These are phyloP conservation scores for Raddia guianensis DNA, from an alignment of 176 grass and related monocot species.

Conservation along the genomic window DNA sequence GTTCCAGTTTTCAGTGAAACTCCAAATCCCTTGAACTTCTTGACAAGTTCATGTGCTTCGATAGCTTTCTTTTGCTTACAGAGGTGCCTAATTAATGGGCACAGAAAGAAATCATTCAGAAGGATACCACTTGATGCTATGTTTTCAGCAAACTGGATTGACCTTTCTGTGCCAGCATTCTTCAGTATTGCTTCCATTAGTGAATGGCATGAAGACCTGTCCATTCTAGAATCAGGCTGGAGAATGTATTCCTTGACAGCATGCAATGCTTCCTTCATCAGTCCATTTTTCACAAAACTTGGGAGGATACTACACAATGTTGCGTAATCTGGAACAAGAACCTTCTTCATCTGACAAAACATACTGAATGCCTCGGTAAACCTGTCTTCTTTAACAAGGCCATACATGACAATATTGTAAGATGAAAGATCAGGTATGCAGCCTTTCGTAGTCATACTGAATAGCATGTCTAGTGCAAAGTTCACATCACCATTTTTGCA, in stretches of 20 bases:
- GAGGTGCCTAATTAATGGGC: conserved; percentile 82
- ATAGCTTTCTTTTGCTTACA: conserved; percentile 72
- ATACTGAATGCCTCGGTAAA: conserved; percentile 69
- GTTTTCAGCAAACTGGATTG: conserved; percentile 70
- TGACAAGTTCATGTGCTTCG: conserved; percentile 63
- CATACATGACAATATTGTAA: conserved; percentile 84
- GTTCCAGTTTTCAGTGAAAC: conserved; percentile 57
- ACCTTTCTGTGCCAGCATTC: conserved; percentile 66
- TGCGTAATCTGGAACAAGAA: conserved; percentile 79
- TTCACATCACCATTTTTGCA: conserved; percentile 90
- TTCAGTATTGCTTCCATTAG: conserved; percentile 85
- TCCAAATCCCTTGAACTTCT: conserved; percentile 66
- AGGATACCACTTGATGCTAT: conserved; percentile 53
- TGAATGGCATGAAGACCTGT: conserved; percentile 59
- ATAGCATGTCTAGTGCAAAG: conserved; percentile 66
- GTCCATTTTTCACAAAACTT: conserved; percentile 71
- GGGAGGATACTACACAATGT: conserved; percentile 80
- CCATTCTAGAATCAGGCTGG: conserved; percentile 50
- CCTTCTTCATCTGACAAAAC: conserved; percentile 90
- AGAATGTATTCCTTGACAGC: conserved; percentile 56
- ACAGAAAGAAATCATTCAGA: conserved; percentile 73
- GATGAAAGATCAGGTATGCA: conserved; percentile 76
- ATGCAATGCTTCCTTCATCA: conserved; percentile 66
- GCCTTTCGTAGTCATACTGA: conserved; percentile 68
- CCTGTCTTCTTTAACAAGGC: conserved; percentile 81